These are phyloP conservation scores for Pseudogymnoascus sp. DNA, from an alignment of 2,329 filamentous ascomycete genomes.

Conservation along the genomic window DNA sequence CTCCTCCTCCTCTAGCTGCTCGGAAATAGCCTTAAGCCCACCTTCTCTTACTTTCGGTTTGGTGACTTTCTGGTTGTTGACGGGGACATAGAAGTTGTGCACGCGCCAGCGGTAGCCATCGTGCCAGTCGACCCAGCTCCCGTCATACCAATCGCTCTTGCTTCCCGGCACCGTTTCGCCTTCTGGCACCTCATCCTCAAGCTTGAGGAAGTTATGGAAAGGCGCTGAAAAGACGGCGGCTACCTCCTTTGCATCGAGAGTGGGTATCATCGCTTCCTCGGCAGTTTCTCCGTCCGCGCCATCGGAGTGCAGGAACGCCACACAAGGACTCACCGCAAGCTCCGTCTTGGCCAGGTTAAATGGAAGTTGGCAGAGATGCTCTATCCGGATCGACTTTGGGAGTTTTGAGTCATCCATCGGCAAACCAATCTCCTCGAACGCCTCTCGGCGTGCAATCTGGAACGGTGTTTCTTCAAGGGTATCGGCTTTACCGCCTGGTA, in stretches of 20 bases:
- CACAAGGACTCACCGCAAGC: constrained; percentile 66
- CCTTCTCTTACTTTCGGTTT: constrained; percentile 41
- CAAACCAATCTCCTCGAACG: constrained; percentile 87
- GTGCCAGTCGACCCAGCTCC: constrained; percentile 74
- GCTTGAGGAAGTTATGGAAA: constrained; percentile 71
- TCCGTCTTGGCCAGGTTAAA: constrained; percentile 66
- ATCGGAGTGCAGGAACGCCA: constrained; percentile 67
- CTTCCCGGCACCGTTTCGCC: constrained; percentile 25
- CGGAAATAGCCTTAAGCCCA: constrained; percentile 38
- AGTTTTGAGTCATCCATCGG: constrained; percentile 62
- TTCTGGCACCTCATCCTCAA: constrained; percentile 45
- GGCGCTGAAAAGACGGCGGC: constrained; percentile 89
- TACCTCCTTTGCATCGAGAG: constrained; percentile 81
- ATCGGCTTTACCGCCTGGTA: constrained; percentile 72
- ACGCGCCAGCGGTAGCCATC: constrained; percentile 64
- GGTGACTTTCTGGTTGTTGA: constrained; percentile 61
- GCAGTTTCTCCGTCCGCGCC: constrained; percentile 40
- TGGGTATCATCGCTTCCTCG: constrained; percentile 67
- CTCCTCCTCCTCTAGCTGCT: constrained; percentile 39
- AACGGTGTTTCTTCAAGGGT: constrained; percentile 51
- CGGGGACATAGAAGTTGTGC: constrained; percentile 88
- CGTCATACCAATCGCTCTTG: constrained; percentile 66
- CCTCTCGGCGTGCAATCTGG: constrained; percentile 82
- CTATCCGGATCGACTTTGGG: constrained; percentile 71
- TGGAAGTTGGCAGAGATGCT: constrained; percentile 80